Base-by-base conservation (phyloP, 805 yeast species). In the Candida jianshihensis region DNA sequence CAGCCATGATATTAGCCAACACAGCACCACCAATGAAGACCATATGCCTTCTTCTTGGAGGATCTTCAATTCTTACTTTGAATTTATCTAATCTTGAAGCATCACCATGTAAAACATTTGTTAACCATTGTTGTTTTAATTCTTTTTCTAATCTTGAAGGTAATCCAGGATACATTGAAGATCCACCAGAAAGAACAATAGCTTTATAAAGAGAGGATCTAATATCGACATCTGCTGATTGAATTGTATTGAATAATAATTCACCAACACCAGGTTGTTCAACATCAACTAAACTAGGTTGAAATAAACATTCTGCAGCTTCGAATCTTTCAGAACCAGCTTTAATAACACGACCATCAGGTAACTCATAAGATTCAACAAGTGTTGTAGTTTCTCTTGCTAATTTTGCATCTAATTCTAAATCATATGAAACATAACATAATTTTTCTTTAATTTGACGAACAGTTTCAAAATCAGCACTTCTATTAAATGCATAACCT, bases 11-110 rank as follows among this genome's bases (percentile, higher is more conserved):
- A 57, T 84, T 87, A 24, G 98, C 97, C 57, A 92, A 71, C 16
- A 92, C 97, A 5, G 97, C 97, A 52, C 98, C 98, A 50, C 98
- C 98, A 48, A 90, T 80, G 63, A 92, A 92, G 25, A 92, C 98
- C 97, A 92, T 90, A 62, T 92, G 96, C 60, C 89, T 83, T 71
- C 98, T 87, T 70, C 97, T 78, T 48, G 98, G 98, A 29, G 98
- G 97, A 60, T 92, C 97, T 61, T 92, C 97, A 53, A 92, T 92
- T 63, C 90, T 78, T 28, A 92, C 96, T 63, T 92, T 92, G 65
- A 92, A 90, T 63, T 89, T 89, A 43, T 76, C 84, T 47, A 92
- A 70, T 55, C 97, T 73, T 14, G 87, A 56, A 19, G 97, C 79
- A 62, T 92, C 95, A 35, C 88, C 88, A 46, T 81, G 77, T 42